These are phyloP conservation scores for Choanephora cucurbitarum DNA, from an alignment of 371 early-diverging fungal species.

Conservation along the genomic window DNA sequence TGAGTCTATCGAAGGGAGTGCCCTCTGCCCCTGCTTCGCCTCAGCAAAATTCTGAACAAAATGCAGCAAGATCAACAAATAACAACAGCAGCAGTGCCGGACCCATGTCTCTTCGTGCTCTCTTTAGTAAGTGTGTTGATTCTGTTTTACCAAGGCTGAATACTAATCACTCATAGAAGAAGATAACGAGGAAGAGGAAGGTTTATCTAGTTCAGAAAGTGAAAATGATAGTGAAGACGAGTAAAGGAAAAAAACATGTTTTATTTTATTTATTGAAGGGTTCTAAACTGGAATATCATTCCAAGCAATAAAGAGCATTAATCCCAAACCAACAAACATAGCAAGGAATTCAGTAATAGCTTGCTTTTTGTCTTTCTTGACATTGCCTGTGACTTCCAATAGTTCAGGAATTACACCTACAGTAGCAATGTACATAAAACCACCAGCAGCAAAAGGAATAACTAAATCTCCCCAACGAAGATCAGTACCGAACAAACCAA, in stretches of 20 bases:
- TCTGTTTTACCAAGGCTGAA: no score
- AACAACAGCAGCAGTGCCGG: conserved; percentile 7
- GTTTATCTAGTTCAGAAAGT: conserved; percentile 15
- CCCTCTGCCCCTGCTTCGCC: conserved; percentile 26
- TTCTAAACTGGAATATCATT: conserved; percentile 41
- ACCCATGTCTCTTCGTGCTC: conserved; percentile 26
- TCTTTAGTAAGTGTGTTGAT: conserved; percentile 18
- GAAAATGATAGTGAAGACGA: conserved; percentile 7
- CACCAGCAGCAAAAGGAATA: conserved; percentile 88
- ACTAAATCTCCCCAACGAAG: conserved; percentile 69
- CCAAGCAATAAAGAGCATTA: conserved; percentile 68
- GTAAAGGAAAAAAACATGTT: no score
- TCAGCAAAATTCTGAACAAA: no score
- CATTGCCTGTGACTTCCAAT: conserved; percentile 59
- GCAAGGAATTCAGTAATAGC: conserved; percentile 58
- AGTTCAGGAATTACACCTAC: conserved; percentile 88
- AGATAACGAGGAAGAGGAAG: conserved; percentile 26
- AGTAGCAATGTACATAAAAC: conserved; percentile 87
- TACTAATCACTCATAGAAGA: background rate
- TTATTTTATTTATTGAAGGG: no score
- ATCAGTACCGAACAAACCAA: conserved; percentile 49
- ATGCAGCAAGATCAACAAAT: no score
- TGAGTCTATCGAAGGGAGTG: conserved; percentile 22
- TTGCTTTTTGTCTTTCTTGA: conserved; percentile 53
- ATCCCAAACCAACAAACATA: conserved; percentile 64